These are phyloP conservation scores for Pseudogymnoascus pannorum DNA, from an alignment of 2,329 filamentous ascomycete species.

Conservation along the genomic window DNA sequence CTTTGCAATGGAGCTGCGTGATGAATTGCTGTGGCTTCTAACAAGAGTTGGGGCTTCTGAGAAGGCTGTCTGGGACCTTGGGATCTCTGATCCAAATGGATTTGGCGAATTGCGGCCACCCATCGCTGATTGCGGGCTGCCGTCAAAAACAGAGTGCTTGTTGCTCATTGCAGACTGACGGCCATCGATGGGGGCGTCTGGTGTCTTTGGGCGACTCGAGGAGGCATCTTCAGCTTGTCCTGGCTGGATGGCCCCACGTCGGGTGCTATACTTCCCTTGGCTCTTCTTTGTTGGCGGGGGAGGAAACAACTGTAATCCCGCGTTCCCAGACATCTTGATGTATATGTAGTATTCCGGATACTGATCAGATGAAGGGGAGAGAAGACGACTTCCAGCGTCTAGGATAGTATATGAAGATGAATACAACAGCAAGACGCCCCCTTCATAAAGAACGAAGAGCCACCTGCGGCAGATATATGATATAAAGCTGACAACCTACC, in stretches of 20 bases:
- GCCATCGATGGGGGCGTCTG: slow-evolving; percentile 15
- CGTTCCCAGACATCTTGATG: slow-evolving; percentile 20
- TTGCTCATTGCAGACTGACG: slow-evolving; percentile 12
- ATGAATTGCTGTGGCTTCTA: slow-evolving; percentile 42
- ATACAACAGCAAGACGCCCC: not conserved
- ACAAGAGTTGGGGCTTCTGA: slow-evolving; percentile 44
- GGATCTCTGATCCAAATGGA: slow-evolving; percentile 18
- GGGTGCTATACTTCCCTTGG: slow-evolving; percentile 24
- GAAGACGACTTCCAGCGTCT: not conserved
- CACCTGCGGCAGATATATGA: not conserved
- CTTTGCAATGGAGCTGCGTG: slow-evolving; percentile 51
- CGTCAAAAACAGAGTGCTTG: not conserved
- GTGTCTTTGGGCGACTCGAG: not conserved
- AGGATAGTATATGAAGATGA: not conserved
- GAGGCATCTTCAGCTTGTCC: not conserved
- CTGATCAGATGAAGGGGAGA: slow-evolving; percentile 11
- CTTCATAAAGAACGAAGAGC: not conserved
- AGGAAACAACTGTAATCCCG: slow-evolving; percentile 28
- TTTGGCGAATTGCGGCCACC: slow-evolving; percentile 15
- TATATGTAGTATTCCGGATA: slow-evolving; percentile 18
- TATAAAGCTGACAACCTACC: not conserved
- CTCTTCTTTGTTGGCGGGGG: slow-evolving; percentile 25
- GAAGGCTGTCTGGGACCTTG: slow-evolving; percentile 43
- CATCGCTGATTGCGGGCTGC: slow-evolving; percentile 14
- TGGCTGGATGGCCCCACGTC: slow-evolving; percentile 19